Evolutionary conservation across 2,329 filamentous ascomycete species (phyloP), one percentile per base, ranked within the genome.

Genomic region (Epichloe gansuensis): DNA sequence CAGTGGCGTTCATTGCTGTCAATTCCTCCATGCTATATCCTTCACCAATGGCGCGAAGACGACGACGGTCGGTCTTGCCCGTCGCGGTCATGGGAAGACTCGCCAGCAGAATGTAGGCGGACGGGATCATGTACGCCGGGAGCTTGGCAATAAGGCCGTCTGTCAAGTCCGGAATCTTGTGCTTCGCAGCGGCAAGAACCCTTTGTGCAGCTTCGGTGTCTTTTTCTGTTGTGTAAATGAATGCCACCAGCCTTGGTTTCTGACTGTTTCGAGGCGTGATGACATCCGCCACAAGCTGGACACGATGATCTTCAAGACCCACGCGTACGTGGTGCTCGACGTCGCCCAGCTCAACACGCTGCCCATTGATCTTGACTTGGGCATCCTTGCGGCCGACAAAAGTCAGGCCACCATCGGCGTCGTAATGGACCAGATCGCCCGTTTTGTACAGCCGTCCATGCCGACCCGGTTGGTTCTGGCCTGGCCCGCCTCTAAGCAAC

Each of bases 331-430:
- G 48, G 35, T 53, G 53, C 52, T 62, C 60, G n/a, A 62, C 52
- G 3, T 62, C 60, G 2, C 52, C 57, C 1, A 75, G 66, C 61
- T 75, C 80, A 52, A 77, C 65, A 48, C 76, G 62, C 53, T 72
- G 79, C 37, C 81, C 81, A 28, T 72, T 69, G 12, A 81, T 62
- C 60, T 81, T 81, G 49, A 80, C 70, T 60, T 80, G 77, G 0
- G 69, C 68, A 57, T 81, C 77, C 55, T 75, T 75, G 46, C 77
- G 67, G 48, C 75, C 76, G 47, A 75, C 59, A 51, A 72, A 75
- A 0, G 67, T 57, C 9, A 77, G 59, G 25, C 61, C 60, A 2
- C 59, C 59, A 25, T 61, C 56, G 1, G 61, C 60, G 34, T 69
- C 60, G 28, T 73, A 74, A 41, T 62, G 62, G 2, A 65, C 73